phyloP scores from a whole-genome alignment of 164 flowering plant species.

The Nymphaea thermarum region DNA sequence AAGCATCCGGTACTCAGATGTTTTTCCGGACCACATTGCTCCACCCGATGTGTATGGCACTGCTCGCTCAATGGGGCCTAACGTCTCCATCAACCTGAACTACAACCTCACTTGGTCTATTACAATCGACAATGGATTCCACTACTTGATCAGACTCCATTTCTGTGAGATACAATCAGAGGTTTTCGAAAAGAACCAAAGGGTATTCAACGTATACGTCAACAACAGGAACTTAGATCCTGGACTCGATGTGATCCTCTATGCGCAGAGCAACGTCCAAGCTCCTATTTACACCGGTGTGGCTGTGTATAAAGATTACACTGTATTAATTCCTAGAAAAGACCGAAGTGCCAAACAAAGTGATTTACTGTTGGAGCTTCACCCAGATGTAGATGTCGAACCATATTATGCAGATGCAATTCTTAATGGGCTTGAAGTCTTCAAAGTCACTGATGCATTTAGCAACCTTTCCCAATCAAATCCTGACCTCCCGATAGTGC shows the following conservation, averaged over 20 bases:
- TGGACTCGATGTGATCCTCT: too few relatives aligned
- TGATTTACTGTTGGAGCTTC: slow-evolving; percentile 33
- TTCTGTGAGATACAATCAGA: too few relatives aligned
- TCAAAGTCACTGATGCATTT: slow-evolving; percentile 29
- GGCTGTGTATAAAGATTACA: too few relatives aligned
- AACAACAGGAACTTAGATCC: slow-evolving; percentile 63
- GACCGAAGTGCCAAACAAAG: too few relatives aligned
- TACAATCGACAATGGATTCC: slow-evolving; percentile 47
- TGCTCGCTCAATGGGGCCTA: slow-evolving; percentile 5
- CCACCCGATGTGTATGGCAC: neutral
- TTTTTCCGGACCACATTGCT: neutral
- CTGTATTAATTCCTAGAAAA: too few relatives aligned
- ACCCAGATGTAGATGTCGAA: slow-evolving; percentile 19
- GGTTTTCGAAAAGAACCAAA: too few relatives aligned
- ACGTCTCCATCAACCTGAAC: neutral
- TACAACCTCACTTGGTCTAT: too few relatives aligned
- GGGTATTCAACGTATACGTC: slow-evolving; percentile 51
- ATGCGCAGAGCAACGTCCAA: too few relatives aligned
- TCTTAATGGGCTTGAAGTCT: slow-evolving; percentile 59
- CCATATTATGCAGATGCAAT: slow-evolving; percentile 36
- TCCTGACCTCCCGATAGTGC: too few relatives aligned
- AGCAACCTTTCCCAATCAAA: slow-evolving; percentile 64
- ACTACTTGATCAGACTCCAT: slow-evolving; percentile 82
- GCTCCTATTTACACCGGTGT: too few relatives aligned
- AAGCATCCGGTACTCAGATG: neutral